Evolutionary conservation across 2,329 filamentous ascomycete species (phyloP).

Genomic region (Sclerotinia sclerotiorum): DNA sequence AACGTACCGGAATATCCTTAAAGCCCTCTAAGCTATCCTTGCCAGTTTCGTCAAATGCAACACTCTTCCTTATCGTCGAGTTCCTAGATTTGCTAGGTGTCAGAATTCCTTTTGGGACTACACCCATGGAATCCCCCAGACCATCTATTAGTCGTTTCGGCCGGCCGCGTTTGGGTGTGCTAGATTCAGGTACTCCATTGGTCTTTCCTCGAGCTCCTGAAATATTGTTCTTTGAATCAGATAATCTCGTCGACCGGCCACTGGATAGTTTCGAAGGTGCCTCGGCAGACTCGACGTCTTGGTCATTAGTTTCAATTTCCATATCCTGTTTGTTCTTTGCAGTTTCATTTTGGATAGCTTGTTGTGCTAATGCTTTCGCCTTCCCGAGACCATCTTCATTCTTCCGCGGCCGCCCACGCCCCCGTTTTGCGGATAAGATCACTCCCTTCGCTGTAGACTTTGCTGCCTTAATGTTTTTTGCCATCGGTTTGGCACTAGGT

Average conservation of each 20-base stretch:
- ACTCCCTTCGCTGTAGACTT: not conserved
- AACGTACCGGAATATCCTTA: conserved; percentile 48
- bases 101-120: conserved; percentile 53
- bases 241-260: not conserved
- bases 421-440: not conserved
- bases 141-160: conserved; percentile 21
- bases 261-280: not conserved
- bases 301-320: not conserved
- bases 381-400: conserved; percentile 20
- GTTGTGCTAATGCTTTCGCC: conserved; percentile 24
- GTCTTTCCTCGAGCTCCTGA: not conserved
- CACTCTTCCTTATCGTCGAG: conserved; percentile 50
- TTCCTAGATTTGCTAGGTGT: conserved; percentile 51
- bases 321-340: not conserved
- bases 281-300: conserved; percentile 3
- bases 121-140: not conserved
- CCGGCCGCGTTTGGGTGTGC: conserved; percentile 26
- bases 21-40: conserved; percentile 45
- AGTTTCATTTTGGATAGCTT: conserved; percentile 10
- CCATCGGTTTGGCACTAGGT: not conserved
- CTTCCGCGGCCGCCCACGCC: conserved; percentile 20
- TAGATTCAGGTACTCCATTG: conserved; percentile 27
- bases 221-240: not conserved
- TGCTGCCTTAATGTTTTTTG: not conserved
- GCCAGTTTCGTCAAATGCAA: conserved; percentile 55